These are phyloP conservation scores for Termitomyces sp. DNA, from an alignment of 768 basidiomycete genomes.

Conservation along the genomic window DNA sequence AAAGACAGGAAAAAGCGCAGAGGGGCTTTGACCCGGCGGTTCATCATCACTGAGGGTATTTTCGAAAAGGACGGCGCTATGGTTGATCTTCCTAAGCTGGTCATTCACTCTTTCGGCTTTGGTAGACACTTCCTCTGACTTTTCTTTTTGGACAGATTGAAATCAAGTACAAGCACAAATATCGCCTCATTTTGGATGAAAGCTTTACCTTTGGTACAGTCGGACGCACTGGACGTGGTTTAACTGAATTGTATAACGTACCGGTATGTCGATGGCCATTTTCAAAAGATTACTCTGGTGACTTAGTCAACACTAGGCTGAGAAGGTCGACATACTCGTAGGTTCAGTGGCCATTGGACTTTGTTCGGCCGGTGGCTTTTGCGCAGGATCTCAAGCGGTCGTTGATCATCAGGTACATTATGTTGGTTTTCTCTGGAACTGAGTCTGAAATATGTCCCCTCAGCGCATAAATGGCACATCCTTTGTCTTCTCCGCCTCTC, in stretches of 20 bases:
- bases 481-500: constrained; percentile 94
- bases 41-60: constrained; percentile 96
- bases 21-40: constrained; percentile 78
- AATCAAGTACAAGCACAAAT: constrained; percentile 93
- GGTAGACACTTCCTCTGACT: neutral
- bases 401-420: constrained; percentile 76
- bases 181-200: constrained; percentile 92
- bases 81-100: constrained; percentile 87
- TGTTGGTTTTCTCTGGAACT: neutral
- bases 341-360: constrained; percentile 86
- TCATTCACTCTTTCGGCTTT: constrained; percentile 21
- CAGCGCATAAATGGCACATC: constrained; percentile 94
- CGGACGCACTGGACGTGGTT: constrained; percentile 88
- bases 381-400: constrained; percentile 79
- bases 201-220: constrained; percentile 90
- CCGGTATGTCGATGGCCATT: constrained; percentile 47
- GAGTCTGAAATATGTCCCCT: neutral
- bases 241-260: constrained; percentile 93
- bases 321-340: constrained; percentile 91
- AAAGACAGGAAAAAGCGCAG: constrained; percentile 87
- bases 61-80: constrained; percentile 94
- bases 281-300: neutral
- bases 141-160: constrained; percentile 57
- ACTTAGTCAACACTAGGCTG: constrained; percentile 43
- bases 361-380: constrained; percentile 88